A percentile compares a stretch with the other conserved stretches of the same genome.
Evolutionary conservation across 1,284 basidiomycete genomes (phyloP).

Genomic region (Puccinia triticina): DNA sequence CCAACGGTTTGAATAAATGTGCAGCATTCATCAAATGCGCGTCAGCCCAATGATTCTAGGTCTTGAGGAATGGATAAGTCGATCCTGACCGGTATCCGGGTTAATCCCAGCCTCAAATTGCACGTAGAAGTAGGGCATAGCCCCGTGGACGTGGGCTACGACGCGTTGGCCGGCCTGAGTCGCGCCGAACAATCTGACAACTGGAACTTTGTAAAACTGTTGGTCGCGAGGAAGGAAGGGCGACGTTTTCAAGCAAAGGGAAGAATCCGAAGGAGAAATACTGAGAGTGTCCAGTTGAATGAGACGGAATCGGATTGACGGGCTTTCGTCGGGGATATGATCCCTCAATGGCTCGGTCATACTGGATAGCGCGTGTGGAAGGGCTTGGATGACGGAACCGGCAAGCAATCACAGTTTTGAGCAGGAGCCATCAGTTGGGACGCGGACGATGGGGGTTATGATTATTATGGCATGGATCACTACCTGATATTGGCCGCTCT

Average conservation of each 20-base stretch:
- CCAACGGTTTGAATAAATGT: slow-evolving; percentile 67
- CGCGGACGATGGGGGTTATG: neutral
- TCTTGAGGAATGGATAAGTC: neutral
- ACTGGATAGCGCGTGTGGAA: neutral
- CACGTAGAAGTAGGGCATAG: slow-evolving; percentile 66
- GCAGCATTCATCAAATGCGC: neutral
- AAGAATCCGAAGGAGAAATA: slow-evolving; percentile 29
- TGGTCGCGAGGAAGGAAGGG: slow-evolving; percentile 48
- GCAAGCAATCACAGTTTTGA: too few relatives aligned
- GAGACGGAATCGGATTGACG: slow-evolving; percentile 44
- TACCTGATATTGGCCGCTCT: too few relatives aligned
- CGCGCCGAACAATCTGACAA: slow-evolving; percentile 83
- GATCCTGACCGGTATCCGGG: slow-evolving; percentile 60
- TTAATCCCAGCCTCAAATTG: slow-evolving; percentile 63
- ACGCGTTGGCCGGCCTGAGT: slow-evolving; percentile 77
- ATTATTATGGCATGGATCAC: neutral
- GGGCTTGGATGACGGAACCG: too few relatives aligned
- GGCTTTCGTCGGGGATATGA: neutral
- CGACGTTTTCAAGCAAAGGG: slow-evolving; percentile 33
- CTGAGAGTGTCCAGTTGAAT: slow-evolving; percentile 44
- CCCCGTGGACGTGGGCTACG: slow-evolving; percentile 83
- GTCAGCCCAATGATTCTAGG: slow-evolving; percentile 44
- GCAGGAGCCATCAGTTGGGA: too few relatives aligned
- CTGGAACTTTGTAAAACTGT: slow-evolving; percentile 66
- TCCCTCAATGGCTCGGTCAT: neutral